phyloP scores from a whole-genome alignment of 331 rosid genomes.

The Dryas integrifolia region DNA sequence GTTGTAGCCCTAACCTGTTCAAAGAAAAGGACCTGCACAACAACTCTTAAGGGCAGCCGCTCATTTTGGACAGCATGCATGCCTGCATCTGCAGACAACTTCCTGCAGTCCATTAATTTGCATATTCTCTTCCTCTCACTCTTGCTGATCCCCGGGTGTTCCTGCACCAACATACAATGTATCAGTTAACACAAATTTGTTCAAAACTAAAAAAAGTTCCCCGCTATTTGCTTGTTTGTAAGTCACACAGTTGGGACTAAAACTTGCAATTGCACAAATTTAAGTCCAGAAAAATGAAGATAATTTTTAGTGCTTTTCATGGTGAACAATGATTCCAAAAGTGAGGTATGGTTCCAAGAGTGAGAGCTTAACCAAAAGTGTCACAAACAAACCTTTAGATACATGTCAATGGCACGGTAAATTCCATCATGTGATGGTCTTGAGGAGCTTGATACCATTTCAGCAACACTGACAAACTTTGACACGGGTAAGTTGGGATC shows the following conservation, averaged over 20 bases:
- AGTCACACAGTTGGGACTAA: not conserved
- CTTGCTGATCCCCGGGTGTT: conserved; percentile 83
- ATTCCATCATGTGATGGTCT: conserved; percentile 76
- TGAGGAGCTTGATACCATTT: conserved; percentile 64
- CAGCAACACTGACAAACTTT: conserved; percentile 62
- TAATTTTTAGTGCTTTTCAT: not conserved
- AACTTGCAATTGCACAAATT: not conserved
- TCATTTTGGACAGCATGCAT: conserved; percentile 93
- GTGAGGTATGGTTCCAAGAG: too few relatives aligned
- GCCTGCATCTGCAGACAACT: conserved; percentile 82
- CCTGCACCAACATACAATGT: conserved; percentile 46
- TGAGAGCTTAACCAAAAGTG: not conserved
- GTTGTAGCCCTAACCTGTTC: conserved; percentile 75
- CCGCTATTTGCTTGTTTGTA: not conserved
- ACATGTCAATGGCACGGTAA: conserved; percentile 90
- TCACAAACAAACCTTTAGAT: conserved; percentile 56
- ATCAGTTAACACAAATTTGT: conserved; percentile 4
- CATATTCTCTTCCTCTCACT: conserved; percentile 83
- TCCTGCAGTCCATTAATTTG: conserved; percentile 84
- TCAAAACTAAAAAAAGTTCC: not conserved
- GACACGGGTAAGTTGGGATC: conserved; percentile 61
- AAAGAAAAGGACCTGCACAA: conserved; percentile 90
- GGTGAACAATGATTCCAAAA: not conserved
- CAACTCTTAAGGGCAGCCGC: conserved; percentile 79
- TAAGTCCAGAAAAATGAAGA: not conserved